These are phyloP conservation scores for Phlebopus sp. DNA, from an alignment of 1,284 basidiomycete species.

Conservation along the genomic window DNA sequence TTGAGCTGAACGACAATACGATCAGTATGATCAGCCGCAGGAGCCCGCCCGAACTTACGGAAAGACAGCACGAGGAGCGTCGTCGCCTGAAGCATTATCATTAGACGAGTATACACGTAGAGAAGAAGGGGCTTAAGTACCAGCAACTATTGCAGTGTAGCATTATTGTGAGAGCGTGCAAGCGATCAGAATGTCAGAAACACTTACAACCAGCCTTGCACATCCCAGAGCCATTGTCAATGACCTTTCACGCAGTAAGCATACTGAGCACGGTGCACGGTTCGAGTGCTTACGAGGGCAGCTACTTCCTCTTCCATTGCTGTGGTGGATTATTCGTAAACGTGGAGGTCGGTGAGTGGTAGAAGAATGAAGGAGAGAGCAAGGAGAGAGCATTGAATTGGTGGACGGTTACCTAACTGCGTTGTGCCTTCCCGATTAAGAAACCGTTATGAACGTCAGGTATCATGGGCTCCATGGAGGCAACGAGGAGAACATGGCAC, in stretches of 20 bases:
- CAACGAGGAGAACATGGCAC: too few relatives aligned
- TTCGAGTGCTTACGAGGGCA: conserved; percentile 26
- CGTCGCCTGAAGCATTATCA: conserved; percentile 51
- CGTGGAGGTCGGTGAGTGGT: conserved; percentile 13
- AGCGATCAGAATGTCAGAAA: background rate
- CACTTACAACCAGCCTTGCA: conserved; percentile 63
- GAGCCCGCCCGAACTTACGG: conserved; percentile 42
- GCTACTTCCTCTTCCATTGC: conserved; percentile 47
- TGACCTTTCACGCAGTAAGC: conserved; percentile 34
- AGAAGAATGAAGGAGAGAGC: conserved; percentile 11
- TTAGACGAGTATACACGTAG: background rate
- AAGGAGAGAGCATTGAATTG: too few relatives aligned
- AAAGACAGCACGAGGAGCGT: conserved; percentile 76
- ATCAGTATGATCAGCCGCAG: conserved; percentile 10
- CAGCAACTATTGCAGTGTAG: conserved; percentile 22
- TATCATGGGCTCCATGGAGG: too few relatives aligned
- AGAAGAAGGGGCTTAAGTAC: conserved; percentile 16
- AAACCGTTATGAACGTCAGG: too few relatives aligned
- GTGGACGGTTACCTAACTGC: too few relatives aligned
- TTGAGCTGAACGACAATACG: conserved; percentile 49
- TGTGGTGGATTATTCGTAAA: background rate
- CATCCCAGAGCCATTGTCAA: conserved; percentile 69
- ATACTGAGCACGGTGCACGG: too few relatives aligned
- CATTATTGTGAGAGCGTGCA: too few relatives aligned
- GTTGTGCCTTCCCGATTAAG: too few relatives aligned